These are phyloP conservation scores for Xylaria sp. DNA, from an alignment of 2,329 filamentous ascomycete species.

Conservation along the genomic window DNA sequence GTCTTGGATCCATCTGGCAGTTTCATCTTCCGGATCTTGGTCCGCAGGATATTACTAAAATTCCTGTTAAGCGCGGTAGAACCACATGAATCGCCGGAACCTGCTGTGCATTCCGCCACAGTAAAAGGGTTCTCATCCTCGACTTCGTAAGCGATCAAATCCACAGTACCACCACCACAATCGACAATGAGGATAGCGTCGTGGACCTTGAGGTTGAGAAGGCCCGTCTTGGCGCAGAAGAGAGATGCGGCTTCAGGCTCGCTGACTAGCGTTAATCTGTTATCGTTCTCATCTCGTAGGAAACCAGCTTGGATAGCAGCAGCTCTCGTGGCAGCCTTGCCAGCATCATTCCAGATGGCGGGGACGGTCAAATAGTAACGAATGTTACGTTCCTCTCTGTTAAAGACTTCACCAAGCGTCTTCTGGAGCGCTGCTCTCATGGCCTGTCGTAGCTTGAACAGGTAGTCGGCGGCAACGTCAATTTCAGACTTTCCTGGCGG, in stretches of 20 bases:
- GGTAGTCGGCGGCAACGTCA: constrained; percentile 98
- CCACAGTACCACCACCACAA: constrained; percentile 97
- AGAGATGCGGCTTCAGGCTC: constrained; percentile 97
- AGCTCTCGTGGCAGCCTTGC: constrained; percentile 94
- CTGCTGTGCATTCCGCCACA: constrained; percentile 95
- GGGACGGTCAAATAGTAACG: constrained; percentile 98
- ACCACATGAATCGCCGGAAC: constrained; percentile 96
- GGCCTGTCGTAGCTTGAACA: constrained; percentile 96
- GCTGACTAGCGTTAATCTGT: constrained; percentile 91
- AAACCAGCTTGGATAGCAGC: constrained; percentile 98
- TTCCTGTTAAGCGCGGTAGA: constrained; percentile 98
- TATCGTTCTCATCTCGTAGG: constrained; percentile 96
- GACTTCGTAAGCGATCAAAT: constrained; percentile 98
- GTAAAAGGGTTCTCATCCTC: constrained; percentile 98
- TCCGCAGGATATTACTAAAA: constrained; percentile 96
- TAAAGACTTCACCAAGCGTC: constrained; percentile 96
- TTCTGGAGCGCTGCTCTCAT: constrained; percentile 97
- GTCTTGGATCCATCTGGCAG: constrained; percentile 96
- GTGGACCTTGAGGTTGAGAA: constrained; percentile 96
- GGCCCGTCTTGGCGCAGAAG: constrained; percentile 96
- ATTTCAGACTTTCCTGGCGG: constrained; percentile 98
- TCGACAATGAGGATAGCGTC: constrained; percentile 98
- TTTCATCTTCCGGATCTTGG: constrained; percentile 99
- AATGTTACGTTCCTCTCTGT: constrained; percentile 97
- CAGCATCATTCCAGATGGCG: constrained; percentile 98